phyloP scores from a whole-genome alignment of 371 early-diverging fungal genomes.

The Haplosporangium sp. region DNA sequence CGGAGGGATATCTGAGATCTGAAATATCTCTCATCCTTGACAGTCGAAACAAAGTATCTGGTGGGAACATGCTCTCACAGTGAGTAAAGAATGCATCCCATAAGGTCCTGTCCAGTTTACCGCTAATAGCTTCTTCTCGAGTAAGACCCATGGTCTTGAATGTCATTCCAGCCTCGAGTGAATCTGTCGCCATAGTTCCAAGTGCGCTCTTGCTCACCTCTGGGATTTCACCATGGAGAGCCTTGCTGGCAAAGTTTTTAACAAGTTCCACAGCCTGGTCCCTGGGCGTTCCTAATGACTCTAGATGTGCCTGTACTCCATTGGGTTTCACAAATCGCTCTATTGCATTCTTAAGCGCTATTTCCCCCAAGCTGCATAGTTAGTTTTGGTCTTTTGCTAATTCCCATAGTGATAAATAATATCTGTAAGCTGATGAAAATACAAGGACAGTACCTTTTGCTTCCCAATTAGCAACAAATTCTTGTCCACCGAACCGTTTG shows the following conservation, averaged over 20 bases:
- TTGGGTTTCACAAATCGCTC: conserved; percentile 24
- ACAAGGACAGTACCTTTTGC: conserved; percentile 18
- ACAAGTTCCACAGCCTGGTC: conserved; percentile 22
- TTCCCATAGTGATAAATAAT: too few species aligned
- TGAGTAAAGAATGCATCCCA: conserved; percentile 48
- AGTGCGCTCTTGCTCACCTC: conserved; percentile 32
- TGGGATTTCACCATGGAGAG: conserved; percentile 22
- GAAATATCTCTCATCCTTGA: conserved; percentile 68
- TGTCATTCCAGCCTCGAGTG: conserved; percentile 52
- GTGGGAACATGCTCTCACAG: conserved; percentile 28
- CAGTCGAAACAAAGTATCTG: conserved; percentile 25
- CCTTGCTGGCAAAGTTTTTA: conserved; percentile 7
- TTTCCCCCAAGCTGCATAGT: background rate
- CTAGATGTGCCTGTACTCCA: conserved; percentile 26
- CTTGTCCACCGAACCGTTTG: conserved; percentile 38
- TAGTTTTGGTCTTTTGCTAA: background rate
- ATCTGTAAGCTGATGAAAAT: too few species aligned
- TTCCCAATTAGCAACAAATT: conserved; percentile 38
- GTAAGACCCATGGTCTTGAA: conserved; percentile 50
- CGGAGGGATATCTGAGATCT: conserved; percentile 84
- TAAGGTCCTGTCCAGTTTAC: conserved; percentile 31
- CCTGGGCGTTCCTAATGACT: conserved; percentile 30
- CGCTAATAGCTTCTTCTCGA: conserved; percentile 31
- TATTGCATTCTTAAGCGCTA: conserved; percentile 36
- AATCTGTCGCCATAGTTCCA: conserved; percentile 20